Conservation (phyloP, 768 basidiomycete species). For the Lentinula aciculospora region DNA sequence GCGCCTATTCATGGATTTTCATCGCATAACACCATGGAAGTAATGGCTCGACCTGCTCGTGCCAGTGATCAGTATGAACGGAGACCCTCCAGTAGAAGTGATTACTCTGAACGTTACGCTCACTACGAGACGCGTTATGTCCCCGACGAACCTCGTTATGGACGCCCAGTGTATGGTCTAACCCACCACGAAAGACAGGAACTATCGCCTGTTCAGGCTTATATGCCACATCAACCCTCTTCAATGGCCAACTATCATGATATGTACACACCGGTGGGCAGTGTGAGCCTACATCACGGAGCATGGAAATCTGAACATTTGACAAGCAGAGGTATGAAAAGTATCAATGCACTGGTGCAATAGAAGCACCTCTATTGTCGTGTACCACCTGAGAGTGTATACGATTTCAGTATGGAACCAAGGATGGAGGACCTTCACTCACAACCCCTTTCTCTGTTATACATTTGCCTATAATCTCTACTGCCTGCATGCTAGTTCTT, state of each 20-base stretch:
- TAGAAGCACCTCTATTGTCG: background rate
- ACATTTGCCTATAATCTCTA: background rate
- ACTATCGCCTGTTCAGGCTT: background rate
- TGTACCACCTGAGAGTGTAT: no score
- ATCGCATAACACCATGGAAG: background rate
- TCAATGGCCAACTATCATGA: background rate
- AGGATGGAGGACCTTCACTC: no score
- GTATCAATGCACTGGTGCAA: constrained; percentile 6
- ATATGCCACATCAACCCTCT: background rate
- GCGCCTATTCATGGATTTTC: constrained; percentile 44
- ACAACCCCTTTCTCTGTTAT: background rate
- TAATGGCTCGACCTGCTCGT: background rate
- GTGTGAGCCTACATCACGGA: constrained; percentile 4
- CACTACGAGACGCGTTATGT: background rate
- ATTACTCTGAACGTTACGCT: background rate
- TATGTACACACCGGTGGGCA: background rate
- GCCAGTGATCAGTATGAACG: background rate
- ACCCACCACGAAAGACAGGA: background rate
- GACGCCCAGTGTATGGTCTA: background rate
- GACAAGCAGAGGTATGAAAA: constrained; percentile 2
- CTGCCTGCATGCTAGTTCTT: background rate
- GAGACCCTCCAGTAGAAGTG: background rate
- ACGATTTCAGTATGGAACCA: no score
- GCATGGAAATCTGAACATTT: constrained; percentile 7
- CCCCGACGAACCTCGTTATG: constrained; percentile 4